A percentile compares a stretch with the other conserved stretches of the same genome.
Conservation (phyloP, 305 asterid species). For the Ilex paraguariensis region DNA sequence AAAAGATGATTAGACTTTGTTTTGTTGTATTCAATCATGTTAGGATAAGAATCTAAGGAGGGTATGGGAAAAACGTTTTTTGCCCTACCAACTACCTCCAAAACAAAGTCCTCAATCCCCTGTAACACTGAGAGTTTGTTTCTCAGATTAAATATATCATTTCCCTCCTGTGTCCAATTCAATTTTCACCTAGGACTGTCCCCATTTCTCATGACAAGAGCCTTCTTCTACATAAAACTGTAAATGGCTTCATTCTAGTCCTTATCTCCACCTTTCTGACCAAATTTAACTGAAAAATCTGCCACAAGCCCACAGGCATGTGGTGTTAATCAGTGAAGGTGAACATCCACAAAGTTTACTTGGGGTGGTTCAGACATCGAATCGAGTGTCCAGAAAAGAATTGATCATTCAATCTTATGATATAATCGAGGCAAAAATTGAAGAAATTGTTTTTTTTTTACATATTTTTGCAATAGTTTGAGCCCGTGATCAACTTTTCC, state of each 20-base stretch:
- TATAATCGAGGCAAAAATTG: too few relatives aligned
- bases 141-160: neutral
- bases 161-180: constrained; percentile 9
- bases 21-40: constrained; percentile 27
- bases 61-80: constrained; percentile 43
- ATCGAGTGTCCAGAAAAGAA: too few relatives aligned
- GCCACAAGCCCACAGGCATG: constrained; percentile 27
- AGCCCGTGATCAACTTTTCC: too few relatives aligned
- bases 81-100: constrained; percentile 63
- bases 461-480: too few relatives aligned
- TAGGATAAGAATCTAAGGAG: constrained; percentile 32
- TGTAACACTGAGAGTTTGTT: too few relatives aligned
- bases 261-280: constrained; percentile 26
- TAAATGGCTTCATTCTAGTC: constrained; percentile 2
- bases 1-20: constrained; percentile 27
- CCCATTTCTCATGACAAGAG: constrained; percentile 59
- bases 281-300: constrained; percentile 4
- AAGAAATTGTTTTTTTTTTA: too few relatives aligned
- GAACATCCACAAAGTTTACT: neutral
- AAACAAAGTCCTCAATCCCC: constrained; percentile 25
- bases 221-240: constrained; percentile 16
- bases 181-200: constrained; percentile 52
- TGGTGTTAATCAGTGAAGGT: constrained; percentile 9
- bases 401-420: too few relatives aligned
- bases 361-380: too few relatives aligned